Evolutionary conservation across 441 rosid species (phyloP).

Genomic region (Populus trichocarpa): DNA sequence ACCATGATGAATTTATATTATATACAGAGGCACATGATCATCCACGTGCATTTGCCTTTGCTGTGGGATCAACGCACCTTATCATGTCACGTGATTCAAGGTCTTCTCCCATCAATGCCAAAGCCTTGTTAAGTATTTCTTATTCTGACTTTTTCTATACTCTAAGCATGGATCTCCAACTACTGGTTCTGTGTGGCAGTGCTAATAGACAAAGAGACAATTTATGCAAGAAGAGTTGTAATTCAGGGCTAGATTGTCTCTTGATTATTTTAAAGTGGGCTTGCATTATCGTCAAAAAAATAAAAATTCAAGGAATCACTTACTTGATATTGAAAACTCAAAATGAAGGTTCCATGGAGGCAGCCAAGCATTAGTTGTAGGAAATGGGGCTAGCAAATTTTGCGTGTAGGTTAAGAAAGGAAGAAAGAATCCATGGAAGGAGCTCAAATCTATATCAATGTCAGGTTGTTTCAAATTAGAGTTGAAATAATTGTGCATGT

Average conservation of each 20-base stretch:
- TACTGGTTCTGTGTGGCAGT: neutral
- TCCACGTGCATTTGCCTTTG: conserved; percentile 55
- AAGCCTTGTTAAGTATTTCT: neutral
- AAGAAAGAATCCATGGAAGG: neutral
- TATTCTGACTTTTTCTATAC: neutral
- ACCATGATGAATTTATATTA: neutral
- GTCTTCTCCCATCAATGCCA: conserved; percentile 27
- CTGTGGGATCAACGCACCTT: conserved; percentile 55
- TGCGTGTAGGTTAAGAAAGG: neutral
- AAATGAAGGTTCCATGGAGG: neutral
- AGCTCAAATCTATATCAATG: neutral
- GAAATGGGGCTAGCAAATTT: neutral
- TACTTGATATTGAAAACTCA: neutral
- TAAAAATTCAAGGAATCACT: neutral
- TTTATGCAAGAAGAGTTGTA: neutral
- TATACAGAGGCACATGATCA: conserved; percentile 46
- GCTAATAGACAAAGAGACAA: neutral
- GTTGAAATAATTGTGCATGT: neutral
- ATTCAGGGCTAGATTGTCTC: neutral
- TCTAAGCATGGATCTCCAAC: neutral
- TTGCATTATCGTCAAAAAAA: neutral
- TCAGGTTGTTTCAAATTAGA: neutral
- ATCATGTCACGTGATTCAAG: conserved; percentile 53
- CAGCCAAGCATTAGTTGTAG: neutral
- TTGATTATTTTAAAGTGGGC: neutral